These are phyloP conservation scores for Jamesozyma spencerorum DNA, from an alignment of 805 yeast species.

Conservation along the genomic window DNA sequence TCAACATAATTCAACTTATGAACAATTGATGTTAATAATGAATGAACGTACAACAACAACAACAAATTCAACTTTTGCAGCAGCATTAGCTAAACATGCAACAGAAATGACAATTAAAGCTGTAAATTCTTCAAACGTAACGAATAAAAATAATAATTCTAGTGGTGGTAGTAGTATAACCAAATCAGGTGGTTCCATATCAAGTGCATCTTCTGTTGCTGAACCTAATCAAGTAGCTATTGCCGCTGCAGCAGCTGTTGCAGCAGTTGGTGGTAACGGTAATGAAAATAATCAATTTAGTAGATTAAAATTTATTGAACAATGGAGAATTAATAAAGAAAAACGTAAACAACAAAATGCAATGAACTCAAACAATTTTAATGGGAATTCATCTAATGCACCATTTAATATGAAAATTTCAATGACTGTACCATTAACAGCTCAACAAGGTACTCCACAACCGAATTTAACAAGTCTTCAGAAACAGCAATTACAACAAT, in stretches of 20 bases:
- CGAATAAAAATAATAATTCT: background rate
- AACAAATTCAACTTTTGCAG: constrained; percentile 34
- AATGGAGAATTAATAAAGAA: constrained; percentile 62
- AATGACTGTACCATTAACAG: constrained; percentile 23
- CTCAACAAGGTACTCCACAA: constrained; percentile 25
- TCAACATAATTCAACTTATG: constrained; percentile 78
- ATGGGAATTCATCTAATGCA: constrained; percentile 4
- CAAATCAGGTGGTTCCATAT: constrained; percentile 7
- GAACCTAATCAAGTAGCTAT: constrained; percentile 24
- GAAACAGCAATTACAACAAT: constrained; percentile 24
- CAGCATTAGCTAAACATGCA: constrained; percentile 28
- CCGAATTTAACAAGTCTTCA: constrained; percentile 4
- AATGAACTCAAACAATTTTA: background rate
- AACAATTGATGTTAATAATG: constrained; percentile 75
- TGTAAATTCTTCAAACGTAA: constrained; percentile 3
- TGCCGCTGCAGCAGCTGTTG: constrained; percentile 33
- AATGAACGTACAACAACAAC: constrained; percentile 37
- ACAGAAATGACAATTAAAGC: constrained; percentile 8
- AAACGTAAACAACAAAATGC: constrained; percentile 35
- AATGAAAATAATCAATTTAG: constrained; percentile 55
- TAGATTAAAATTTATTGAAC: constrained; percentile 82
- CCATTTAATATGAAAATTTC: constrained; percentile 28
- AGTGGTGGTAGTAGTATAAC: constrained; percentile 1
- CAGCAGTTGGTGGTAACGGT: constrained; percentile 28
- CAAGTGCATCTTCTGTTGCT: constrained; percentile 11